These are phyloP conservation scores for Chlamydomonas reinhardtii DNA, from an alignment of 163 green algal genomes.

Conservation along the genomic window DNA sequence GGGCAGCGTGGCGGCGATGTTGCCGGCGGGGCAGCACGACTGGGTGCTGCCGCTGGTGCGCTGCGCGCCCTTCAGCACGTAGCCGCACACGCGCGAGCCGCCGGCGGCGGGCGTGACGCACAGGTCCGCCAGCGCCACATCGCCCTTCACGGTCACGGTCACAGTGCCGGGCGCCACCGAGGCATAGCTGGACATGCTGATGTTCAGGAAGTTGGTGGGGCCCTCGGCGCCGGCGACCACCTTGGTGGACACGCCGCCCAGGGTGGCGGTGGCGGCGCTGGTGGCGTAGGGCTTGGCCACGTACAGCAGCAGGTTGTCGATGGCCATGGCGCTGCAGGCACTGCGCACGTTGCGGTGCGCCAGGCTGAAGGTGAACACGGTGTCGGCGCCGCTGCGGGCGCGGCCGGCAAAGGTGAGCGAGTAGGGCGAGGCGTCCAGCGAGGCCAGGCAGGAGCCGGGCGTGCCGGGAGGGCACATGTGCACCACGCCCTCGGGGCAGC, in stretches of 20 bases:
- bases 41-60: not conserved
- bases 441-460: slow-evolving; percentile 1
- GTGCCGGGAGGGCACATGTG: slow-evolving; percentile 9
- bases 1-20: not conserved
- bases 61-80: slow-evolving; percentile 24
- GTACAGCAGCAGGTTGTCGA: slow-evolving; percentile 42
- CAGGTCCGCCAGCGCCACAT: slow-evolving; percentile 30
- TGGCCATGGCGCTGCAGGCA: slow-evolving; percentile 29
- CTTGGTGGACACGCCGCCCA: not conserved
- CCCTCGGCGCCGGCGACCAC: not conserved
- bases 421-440: slow-evolving; percentile 27
- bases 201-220: slow-evolving; percentile 21
- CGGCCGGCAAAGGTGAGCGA: slow-evolving; percentile 15
- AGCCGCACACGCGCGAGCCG: slow-evolving; percentile 23
- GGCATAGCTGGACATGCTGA: slow-evolving; percentile 40
- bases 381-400: not conserved
- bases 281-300: not conserved
- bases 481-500: slow-evolving; percentile 47
- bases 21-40: slow-evolving; percentile 27
- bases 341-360: slow-evolving; percentile 12
- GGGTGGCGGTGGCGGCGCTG: not conserved
- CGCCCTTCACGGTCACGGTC: not conserved
- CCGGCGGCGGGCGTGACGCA: slow-evolving; percentile 13
- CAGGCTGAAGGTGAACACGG: slow-evolving; percentile 32
- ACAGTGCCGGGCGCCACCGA: slow-evolving; percentile 35